Base-by-base conservation (phyloP, 169 alveolate species). In the Plasmodium gaboni region DNA sequence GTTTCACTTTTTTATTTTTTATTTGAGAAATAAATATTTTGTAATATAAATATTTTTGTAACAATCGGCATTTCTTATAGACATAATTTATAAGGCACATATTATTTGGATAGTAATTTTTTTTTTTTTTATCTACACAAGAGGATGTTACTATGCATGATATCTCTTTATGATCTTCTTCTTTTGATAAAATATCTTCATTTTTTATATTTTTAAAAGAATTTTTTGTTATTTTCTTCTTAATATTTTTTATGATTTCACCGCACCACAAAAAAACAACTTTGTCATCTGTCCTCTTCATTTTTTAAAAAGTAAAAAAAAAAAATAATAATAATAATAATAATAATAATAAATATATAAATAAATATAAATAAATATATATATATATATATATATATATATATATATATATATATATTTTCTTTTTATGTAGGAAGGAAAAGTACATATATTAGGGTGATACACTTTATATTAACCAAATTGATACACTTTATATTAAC, bases 51-150 rank as follows among this genome's bases (percentile, higher is more conserved):
- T 53, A 50, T 19, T 83, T 83, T 2, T 55, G 85, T 28, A 83
- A 44, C 0, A 70, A 17, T 10, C 57, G n/a, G 26, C 91, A 83
- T 42, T 83, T 67, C 24, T 67, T 83, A 50, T 83, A 68, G 68
- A 83, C 59, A 42, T 83, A 61, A 13, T 42, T 69, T 17, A 83
- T 68, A 83, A 61, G 46, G 70, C 9, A 32, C 70, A 57, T 50
- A 48, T 19, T 83, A 51, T 22, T 13, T 13, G 10, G n/a, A 51
- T 0, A 9, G 13, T 83, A 3, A 42, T 28, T 38, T 48, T 48
- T 55, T 6, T 69, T 15, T 71, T 68, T 19, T 53, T 24, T 26
- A 63, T 70, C 10, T 0, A 38, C 46, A 38, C 9, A 38, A 6
- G 46, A 38, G 9, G 46, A 38, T 5, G 4, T 38, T 38, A 38